Evolutionary conservation across 2,329 filamentous ascomycete species (phyloP).

Genomic region (Endothia cerciana): DNA sequence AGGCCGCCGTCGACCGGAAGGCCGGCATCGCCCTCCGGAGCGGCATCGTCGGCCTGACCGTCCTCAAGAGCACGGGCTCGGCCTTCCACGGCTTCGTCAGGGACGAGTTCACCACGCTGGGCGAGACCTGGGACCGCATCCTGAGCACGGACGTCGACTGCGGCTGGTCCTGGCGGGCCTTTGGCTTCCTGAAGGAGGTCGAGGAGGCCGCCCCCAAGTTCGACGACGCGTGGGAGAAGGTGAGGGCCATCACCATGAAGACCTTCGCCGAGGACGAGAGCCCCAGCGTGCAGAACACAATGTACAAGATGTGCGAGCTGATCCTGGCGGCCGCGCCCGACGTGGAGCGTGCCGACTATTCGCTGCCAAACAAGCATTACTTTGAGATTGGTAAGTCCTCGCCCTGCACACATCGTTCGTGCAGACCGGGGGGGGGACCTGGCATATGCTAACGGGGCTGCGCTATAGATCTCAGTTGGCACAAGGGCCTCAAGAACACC

Average conservation of each 20-base stretch:
- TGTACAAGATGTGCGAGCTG: constrained; percentile 97
- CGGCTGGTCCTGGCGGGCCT: constrained; percentile 81
- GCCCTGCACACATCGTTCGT: background rate
- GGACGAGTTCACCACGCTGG: constrained; percentile 90
- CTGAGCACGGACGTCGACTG: constrained; percentile 91
- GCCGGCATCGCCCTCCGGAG: constrained; percentile 77
- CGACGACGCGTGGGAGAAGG: constrained; percentile 75
- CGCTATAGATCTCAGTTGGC: constrained; percentile 83
- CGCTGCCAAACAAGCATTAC: constrained; percentile 97
- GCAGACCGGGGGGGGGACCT: too few species aligned
- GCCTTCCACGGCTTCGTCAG: constrained; percentile 93
- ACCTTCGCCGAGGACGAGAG: constrained; percentile 89
- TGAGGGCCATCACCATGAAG: constrained; percentile 85
- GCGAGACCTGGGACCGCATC: constrained; percentile 93
- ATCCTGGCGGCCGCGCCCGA: constrained; percentile 78
- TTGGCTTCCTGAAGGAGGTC: constrained; percentile 69
- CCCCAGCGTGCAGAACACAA: constrained; percentile 92
- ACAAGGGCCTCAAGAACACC: constrained; percentile 93
- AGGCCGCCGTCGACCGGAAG: constrained; percentile 69
- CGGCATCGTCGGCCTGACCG: constrained; percentile 78
- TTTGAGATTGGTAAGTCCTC: constrained; percentile 83
- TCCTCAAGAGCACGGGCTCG: constrained; percentile 95
- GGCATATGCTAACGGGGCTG: constrained; percentile 1
- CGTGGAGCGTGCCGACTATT: constrained; percentile 76
- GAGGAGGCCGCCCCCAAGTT: constrained; percentile 68